These are phyloP conservation scores for Ustilago sp. DNA, from an alignment of 1,284 basidiomycete species.

Conservation along the genomic window DNA sequence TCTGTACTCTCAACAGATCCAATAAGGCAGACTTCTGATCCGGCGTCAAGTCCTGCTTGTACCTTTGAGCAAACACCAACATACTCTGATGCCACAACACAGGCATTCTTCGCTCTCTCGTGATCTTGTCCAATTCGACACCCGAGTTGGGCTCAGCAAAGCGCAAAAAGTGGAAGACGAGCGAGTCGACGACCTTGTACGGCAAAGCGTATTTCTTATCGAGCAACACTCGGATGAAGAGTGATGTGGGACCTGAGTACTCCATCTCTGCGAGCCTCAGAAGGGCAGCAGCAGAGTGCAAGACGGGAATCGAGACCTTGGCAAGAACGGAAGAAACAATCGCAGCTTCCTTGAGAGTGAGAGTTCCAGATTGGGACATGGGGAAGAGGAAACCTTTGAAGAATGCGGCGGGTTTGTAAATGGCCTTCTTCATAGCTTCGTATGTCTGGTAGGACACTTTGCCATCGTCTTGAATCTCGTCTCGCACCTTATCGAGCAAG, in stretches of 20 bases:
- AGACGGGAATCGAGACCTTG: slow-evolving; percentile 91
- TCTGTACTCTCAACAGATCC: slow-evolving; percentile 87
- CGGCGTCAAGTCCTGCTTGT: slow-evolving; percentile 93
- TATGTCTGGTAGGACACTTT: slow-evolving; percentile 95
- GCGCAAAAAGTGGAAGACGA: slow-evolving; percentile 97
- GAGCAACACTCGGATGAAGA: slow-evolving; percentile 95
- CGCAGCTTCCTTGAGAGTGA: slow-evolving; percentile 93
- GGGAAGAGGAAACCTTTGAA: slow-evolving; percentile 99
- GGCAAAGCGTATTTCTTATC: slow-evolving; percentile 99
- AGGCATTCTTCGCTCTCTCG: slow-evolving; percentile 72
- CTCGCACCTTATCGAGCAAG: slow-evolving; percentile 87
- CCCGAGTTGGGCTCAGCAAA: slow-evolving; percentile 74
- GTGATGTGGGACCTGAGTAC: slow-evolving; percentile 90
- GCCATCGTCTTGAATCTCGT: slow-evolving; percentile 83
- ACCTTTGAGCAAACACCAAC: slow-evolving; percentile 94
- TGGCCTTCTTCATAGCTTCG: slow-evolving; percentile 86
- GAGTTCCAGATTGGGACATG: slow-evolving; percentile 81
- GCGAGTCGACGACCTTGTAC: slow-evolving; percentile 96
- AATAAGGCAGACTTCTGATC: slow-evolving; percentile 98
- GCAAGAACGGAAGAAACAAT: slow-evolving; percentile 92
- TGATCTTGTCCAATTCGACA: slow-evolving; percentile 61
- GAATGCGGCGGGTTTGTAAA: slow-evolving; percentile 97
- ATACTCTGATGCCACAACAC: slow-evolving; percentile 99
- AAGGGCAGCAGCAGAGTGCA: slow-evolving; percentile 95
- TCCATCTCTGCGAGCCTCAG: slow-evolving; percentile 96